Conservation (phyloP, 352 stramenopile species). For the Pythium phragmitis region DNA sequence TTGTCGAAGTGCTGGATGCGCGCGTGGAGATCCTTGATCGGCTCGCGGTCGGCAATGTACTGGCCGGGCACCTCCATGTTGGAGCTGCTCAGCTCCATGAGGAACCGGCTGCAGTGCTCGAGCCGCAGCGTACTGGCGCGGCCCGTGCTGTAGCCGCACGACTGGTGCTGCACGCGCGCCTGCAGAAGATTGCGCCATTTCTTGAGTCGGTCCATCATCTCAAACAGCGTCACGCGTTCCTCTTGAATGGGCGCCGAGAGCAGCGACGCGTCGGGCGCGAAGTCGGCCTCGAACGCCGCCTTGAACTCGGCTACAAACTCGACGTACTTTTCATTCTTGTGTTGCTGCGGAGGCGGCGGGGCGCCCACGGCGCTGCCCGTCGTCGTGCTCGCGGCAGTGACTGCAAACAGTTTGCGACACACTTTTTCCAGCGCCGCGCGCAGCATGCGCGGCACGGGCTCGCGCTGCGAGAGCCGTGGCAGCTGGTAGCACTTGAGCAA, state of each 20-base stretch:
- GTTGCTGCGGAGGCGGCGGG: slow-evolving; percentile 45
- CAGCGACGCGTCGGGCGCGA: slow-evolving; percentile 41
- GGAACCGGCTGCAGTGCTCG: slow-evolving; percentile 86
- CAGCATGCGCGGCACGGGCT: slow-evolving; percentile 86
- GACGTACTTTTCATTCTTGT: slow-evolving; percentile 88
- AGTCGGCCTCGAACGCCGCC: slow-evolving; percentile 82
- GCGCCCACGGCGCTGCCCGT: slow-evolving; percentile 7
- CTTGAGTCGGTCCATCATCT: slow-evolving; percentile 89
- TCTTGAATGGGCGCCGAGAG: slow-evolving; percentile 21
- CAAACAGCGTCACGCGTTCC: slow-evolving; percentile 57
- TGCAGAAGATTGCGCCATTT: slow-evolving; percentile 91
- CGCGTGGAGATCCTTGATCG: slow-evolving; percentile 90
- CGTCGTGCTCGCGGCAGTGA: slow-evolving; percentile 1
- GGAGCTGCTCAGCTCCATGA: slow-evolving; percentile 86
- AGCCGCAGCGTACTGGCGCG: slow-evolving; percentile 53
- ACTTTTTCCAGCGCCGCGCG: slow-evolving; percentile 91
- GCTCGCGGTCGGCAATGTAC: slow-evolving; percentile 90
- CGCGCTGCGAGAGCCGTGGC: slow-evolving; percentile 69
- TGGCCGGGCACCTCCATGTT: slow-evolving; percentile 91
- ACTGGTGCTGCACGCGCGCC: slow-evolving; percentile 76
- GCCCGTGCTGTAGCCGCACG: neutral
- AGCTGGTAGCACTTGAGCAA: slow-evolving; percentile 94
- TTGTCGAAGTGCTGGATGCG: slow-evolving; percentile 90
- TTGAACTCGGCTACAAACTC: slow-evolving; percentile 90
- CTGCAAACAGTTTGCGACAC: slow-evolving; percentile 90